Conservation (phyloP, 169 alveolate species). For the Plasmodium gonderi region DNA sequence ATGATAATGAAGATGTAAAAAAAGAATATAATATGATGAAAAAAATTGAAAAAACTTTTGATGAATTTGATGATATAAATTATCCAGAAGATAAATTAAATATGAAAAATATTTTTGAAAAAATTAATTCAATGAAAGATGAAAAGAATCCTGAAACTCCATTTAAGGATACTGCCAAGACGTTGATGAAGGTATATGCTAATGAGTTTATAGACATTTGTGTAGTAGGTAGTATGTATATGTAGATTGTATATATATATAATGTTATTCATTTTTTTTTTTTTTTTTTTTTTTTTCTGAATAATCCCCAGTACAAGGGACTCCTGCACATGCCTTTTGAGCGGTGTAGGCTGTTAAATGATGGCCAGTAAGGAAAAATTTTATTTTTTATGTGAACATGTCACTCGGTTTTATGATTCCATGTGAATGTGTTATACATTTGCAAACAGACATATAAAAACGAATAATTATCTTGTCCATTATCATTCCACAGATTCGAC, state of each 20-base stretch:
- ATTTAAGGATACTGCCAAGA: conserved; percentile 58
- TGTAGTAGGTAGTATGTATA: neutral
- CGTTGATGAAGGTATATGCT: conserved; percentile 37
- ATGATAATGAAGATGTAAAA: conserved; percentile 17
- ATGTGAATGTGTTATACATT: neutral
- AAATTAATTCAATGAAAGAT: conserved; percentile 58
- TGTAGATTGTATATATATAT: neutral
- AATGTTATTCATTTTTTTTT: neutral
- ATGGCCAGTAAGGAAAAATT: conserved; percentile 6
- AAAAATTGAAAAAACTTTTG: conserved; percentile 60
- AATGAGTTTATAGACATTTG: neutral
- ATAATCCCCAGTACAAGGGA: conserved; percentile 47
- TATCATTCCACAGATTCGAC: conserved; percentile 15
- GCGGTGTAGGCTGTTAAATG: conserved; percentile 10
- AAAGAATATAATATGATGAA: conserved; percentile 37
- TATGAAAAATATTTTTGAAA: conserved; percentile 31
- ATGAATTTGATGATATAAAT: conserved; percentile 40
- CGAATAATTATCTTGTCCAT: neutral
- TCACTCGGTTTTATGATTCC: too few species aligned
- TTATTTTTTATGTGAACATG: too few species aligned
- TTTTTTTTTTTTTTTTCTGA: conserved; percentile 5
- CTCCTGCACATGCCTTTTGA: conserved; percentile 60
- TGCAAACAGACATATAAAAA: neutral
- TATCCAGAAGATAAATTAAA: conserved; percentile 40
- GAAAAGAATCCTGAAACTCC: conserved; percentile 6